Conservation (phyloP, 768 basidiomycete genomes). For the Cystobasidium ongulense region DNA sequence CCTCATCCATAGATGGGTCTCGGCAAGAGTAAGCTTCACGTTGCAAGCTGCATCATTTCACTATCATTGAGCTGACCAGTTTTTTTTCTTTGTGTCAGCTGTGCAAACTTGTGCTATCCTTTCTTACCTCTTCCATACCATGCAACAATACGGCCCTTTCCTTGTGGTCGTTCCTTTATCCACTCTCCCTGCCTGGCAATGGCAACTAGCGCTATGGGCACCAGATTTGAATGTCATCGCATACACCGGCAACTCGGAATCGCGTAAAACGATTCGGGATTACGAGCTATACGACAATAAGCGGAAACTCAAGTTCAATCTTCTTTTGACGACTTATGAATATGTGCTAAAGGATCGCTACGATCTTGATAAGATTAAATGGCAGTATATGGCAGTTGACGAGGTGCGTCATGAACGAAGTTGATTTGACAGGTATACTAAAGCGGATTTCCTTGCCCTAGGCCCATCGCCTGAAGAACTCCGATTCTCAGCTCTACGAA, state of each 20-base stretch:
- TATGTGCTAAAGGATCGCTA: slow-evolving; percentile 79
- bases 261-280: slow-evolving; percentile 81
- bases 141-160: slow-evolving; percentile 91
- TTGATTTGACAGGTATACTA: no score
- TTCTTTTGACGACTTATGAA: slow-evolving; percentile 93
- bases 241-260: slow-evolving; percentile 80
- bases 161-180: slow-evolving; percentile 95
- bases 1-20: slow-evolving; percentile 68
- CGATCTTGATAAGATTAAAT: slow-evolving; percentile 86
- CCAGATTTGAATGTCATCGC: slow-evolving; percentile 94
- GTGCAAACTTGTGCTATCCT: slow-evolving; percentile 94
- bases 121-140: slow-evolving; percentile 84
- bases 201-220: slow-evolving; percentile 86
- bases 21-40: slow-evolving; percentile 68
- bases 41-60: no score
- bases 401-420: slow-evolving; percentile 56
- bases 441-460: no score
- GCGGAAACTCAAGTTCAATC: slow-evolving; percentile 77
- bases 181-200: slow-evolving; percentile 97
- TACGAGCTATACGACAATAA: slow-evolving; percentile 90
- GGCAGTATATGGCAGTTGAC: slow-evolving; percentile 93
- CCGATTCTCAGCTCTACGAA: slow-evolving; percentile 92
- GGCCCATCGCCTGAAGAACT: slow-evolving; percentile 97
- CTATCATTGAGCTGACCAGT: not conserved
- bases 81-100: slow-evolving; percentile 43